A percentile compares a stretch with the other conserved stretches of the same genome.
These are phyloP conservation scores for Rosa persica DNA, from an alignment of 306 rosid species.

Conservation along the genomic window DNA sequence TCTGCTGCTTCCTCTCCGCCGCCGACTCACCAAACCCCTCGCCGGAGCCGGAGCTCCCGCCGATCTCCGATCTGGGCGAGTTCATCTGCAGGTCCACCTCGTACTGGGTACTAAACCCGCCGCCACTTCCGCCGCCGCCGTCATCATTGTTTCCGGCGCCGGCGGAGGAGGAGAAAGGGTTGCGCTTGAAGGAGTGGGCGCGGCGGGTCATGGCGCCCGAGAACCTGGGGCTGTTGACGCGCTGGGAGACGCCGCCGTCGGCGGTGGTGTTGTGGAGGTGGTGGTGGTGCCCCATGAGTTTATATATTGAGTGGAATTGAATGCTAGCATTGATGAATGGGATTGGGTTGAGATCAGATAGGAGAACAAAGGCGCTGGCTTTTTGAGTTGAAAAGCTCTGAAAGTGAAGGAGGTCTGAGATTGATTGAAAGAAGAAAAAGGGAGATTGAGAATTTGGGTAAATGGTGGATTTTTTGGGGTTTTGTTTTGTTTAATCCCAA, in stretches of 20 bases:
- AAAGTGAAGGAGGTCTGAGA: neutral
- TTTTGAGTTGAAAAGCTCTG: neutral
- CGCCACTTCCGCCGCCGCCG: neutral
- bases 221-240: slow-evolving; percentile 88
- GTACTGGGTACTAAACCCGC: slow-evolving; percentile 38
- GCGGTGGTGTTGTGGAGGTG: slow-evolving; percentile 59
- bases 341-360: slow-evolving; percentile 38
- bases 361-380: neutral
- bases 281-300: slow-evolving; percentile 54
- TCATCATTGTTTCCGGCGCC: slow-evolving; percentile 10
- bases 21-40: slow-evolving; percentile 50
- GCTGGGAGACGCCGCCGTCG: slow-evolving; percentile 84
- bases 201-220: slow-evolving; percentile 97
- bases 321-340: slow-evolving; percentile 12
- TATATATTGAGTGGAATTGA: neutral
- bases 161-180: slow-evolving; percentile 8
- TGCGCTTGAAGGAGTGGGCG: slow-evolving; percentile 91
- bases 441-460: neutral
- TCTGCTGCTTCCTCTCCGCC: slow-evolving; percentile 46
- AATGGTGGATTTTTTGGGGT: neutral
- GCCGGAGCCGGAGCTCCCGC: slow-evolving; percentile 18
- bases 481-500: neutral
- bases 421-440: neutral
- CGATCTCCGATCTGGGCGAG: slow-evolving; percentile 78
- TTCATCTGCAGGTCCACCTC: slow-evolving; percentile 66